Evolutionary conservation across 805 yeast genomes (phyloP).

Genomic region (Candida boleticola): DNA sequence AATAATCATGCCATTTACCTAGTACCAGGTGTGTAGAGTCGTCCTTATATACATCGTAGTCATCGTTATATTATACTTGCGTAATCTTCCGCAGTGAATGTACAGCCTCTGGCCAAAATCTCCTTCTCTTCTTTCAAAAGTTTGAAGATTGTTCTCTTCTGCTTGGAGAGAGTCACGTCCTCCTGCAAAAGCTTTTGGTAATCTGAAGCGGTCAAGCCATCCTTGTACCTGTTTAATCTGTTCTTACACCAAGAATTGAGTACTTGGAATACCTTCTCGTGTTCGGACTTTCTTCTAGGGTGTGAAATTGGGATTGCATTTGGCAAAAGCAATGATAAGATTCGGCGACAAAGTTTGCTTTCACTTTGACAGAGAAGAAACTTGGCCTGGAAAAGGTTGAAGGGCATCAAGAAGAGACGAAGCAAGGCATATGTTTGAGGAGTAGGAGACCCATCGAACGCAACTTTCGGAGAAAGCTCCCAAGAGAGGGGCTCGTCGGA

Average conservation of each 20-base stretch:
- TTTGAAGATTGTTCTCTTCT: background rate
- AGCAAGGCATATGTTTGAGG: constrained; percentile 41
- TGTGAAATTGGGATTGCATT: constrained; percentile 10
- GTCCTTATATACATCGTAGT: too few species aligned
- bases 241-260: constrained; percentile 23
- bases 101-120: constrained; percentile 3
- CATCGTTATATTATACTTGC: too few species aligned
- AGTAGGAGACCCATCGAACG: constrained; percentile 43
- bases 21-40: too few species aligned
- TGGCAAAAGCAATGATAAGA: constrained; percentile 17
- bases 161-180: background rate
- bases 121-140: constrained; percentile 1
- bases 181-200: background rate
- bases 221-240: constrained; percentile 19
- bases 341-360: constrained; percentile 17
- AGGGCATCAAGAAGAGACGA: constrained; percentile 26
- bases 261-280: background rate
- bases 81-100: background rate
- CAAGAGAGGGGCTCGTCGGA: constrained; percentile 35
- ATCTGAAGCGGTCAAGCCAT: constrained; percentile 1
- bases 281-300: constrained; percentile 11
- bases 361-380: constrained; percentile 18
- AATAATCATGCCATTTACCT: too few species aligned
- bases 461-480: constrained; percentile 43
- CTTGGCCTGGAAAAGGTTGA: constrained; percentile 23